Evolutionary conservation across 805 yeast genomes (phyloP), one percentile per base, ranked within the genome.

Genomic region (Kockiozyma suomiensis): DNA sequence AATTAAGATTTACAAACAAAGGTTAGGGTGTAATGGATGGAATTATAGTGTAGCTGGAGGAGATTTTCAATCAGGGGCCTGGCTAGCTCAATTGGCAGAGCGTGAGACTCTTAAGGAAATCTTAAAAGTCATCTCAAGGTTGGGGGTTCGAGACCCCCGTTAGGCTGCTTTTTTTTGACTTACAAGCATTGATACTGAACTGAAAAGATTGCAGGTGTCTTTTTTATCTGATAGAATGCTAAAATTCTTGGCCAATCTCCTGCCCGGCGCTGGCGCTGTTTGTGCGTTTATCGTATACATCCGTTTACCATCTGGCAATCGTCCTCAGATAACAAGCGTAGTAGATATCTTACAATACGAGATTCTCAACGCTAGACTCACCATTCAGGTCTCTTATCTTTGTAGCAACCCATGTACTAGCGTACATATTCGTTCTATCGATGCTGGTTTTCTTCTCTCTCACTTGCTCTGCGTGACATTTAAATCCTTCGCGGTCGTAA

Each of bases 391-490:
- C 65, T 17, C 32, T 47, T n/a, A 61, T 23, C 54, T 61, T 61
- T 21, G 64, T 59, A 7, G 64, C 64, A 37, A 89, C 83, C 96
- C 96, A 88, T 1, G 96, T 88, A 1, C 93, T 86, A 2, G 96
- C 94, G 71, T 88, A 88, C 96, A 88, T 88, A 74, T 89, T 88
- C 65, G 85, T 87, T 65, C 96, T 79, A 72, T 88, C 96, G 71
- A 88, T 88, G 59, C 87, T 78, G 56, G 77, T 75, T 7, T 89
- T 89, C 21, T 85, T 73, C 54, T 75, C 72, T 74, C 96, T 81
- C 23, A 85, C 78, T 15, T 85, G 92, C 19, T 86, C 93, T 13
- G 93, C 81, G 58, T 80, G 78, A 73, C 92, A 86, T 47, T 68
- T 72, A 72, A 87, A 88, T 0, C 96, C 96, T 58, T 78, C 76